phyloP scores from a whole-genome alignment of 2,329 filamentous ascomycete genomes.

The Ophiostoma ips region DNA sequence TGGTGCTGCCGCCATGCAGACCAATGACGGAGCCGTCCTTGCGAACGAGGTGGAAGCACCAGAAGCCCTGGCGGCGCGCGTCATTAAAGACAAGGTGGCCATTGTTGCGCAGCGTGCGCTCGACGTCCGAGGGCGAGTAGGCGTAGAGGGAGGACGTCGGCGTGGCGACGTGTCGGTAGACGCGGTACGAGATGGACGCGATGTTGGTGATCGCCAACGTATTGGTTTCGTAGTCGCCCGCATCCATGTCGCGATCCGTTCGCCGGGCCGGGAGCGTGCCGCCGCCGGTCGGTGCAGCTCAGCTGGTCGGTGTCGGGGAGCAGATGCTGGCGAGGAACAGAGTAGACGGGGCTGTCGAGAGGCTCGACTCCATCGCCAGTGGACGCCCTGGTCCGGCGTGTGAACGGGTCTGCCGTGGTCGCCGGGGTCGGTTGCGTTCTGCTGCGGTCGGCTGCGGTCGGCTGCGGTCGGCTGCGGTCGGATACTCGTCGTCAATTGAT shows the following conservation, averaged over 20 bases:
- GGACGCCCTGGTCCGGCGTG: not conserved
- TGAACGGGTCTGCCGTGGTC: no score
- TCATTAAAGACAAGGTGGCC: conserved; percentile 42
- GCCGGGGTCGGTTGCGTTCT: no score
- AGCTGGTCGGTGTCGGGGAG: not conserved
- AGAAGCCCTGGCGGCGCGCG: conserved; percentile 33
- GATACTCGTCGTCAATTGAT: no score
- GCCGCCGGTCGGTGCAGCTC: not conserved
- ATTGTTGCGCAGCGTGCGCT: conserved; percentile 34
- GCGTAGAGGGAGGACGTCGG: conserved; percentile 28
- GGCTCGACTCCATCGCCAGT: conserved; percentile 26
- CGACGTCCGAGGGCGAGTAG: conserved; percentile 35
- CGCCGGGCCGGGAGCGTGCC: conserved; percentile 13
- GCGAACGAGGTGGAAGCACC: conserved; percentile 37
- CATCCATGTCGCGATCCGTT: conserved; percentile 40
- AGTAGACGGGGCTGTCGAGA: conserved; percentile 3
- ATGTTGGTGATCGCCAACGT: conserved; percentile 45
- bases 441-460: no score
- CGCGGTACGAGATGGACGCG: conserved; percentile 37
- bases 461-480: no score
- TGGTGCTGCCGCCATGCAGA: no score
- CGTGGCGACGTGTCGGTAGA: conserved; percentile 37
- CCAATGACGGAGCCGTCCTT: conserved; percentile 24
- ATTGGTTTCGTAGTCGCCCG: conserved; percentile 50
- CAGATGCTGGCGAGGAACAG: not conserved